Percentiles rank a stretch among this genome's conserved stretches.
Evolutionary conservation across 805 yeast species (phyloP).

Genomic region (Spathaspora gorwiae): DNA sequence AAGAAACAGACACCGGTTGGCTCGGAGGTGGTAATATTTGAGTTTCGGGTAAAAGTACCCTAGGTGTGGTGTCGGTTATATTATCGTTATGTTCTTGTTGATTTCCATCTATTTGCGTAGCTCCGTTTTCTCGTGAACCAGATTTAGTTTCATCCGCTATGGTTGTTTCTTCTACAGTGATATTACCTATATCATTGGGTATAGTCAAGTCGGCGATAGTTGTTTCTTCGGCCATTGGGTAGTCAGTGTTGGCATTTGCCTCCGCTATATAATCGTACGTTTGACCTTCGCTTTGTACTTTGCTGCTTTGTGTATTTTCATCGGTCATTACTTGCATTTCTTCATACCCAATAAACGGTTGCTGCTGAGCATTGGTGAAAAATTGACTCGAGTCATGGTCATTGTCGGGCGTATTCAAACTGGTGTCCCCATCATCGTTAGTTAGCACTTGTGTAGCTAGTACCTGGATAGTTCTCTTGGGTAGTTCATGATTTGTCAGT

Average conservation of each 20-base stretch:
- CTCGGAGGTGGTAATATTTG: too few relatives aligned
- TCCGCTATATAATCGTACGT: not conserved
- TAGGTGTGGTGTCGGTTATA: too few relatives aligned
- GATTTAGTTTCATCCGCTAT: too few relatives aligned
- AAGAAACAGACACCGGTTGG: too few relatives aligned
- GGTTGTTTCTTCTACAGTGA: too few relatives aligned
- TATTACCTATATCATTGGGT: too few relatives aligned
- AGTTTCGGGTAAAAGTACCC: too few relatives aligned
- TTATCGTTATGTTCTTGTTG: too few relatives aligned
- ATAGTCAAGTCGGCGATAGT: not conserved
- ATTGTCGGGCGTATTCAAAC: not conserved
- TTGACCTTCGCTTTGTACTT: not conserved
- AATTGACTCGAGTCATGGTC: not conserved
- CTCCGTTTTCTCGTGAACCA: too few relatives aligned
- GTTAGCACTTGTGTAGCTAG: not conserved
- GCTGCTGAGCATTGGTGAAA: not conserved
- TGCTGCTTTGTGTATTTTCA: slow-evolving; percentile 1
- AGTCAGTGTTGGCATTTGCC: not conserved
- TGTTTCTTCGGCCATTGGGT: not conserved
- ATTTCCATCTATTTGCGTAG: too few relatives aligned
- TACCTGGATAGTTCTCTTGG: not conserved
- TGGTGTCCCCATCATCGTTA: not conserved
- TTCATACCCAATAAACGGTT: not conserved
- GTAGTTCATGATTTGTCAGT: too few relatives aligned
- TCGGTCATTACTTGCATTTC: slow-evolving; percentile 1